phyloP scores from a whole-genome alignment of 257 asterid species.

The Galeopsis tetrahit region DNA sequence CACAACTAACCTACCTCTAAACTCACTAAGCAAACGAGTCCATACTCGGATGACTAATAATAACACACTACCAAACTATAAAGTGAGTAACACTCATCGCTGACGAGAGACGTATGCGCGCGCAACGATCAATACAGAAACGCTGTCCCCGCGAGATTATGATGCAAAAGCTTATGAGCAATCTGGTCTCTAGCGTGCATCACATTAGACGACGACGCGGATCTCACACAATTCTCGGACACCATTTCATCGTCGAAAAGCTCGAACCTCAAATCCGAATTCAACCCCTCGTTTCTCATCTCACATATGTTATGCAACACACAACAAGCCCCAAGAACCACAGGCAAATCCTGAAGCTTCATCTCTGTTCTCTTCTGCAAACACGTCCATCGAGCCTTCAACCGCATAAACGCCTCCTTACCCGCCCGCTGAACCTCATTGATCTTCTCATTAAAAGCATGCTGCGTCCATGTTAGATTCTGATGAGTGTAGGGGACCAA shows the following conservation, averaged over 20 bases:
- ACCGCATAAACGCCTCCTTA: constrained; percentile 69
- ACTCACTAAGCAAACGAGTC: too few relatives aligned
- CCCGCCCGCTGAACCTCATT: constrained; percentile 49
- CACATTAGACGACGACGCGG: constrained; percentile 38
- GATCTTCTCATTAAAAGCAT: constrained; percentile 64
- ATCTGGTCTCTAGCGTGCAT: constrained; percentile 63
- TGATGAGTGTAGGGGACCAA: constrained; percentile 66
- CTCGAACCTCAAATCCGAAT: constrained; percentile 58
- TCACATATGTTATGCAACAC: constrained; percentile 86
- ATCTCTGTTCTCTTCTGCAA: constrained; percentile 82
- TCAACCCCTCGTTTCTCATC: constrained; percentile 58
- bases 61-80: constrained; percentile 30
- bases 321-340: constrained; percentile 84
- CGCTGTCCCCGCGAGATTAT: constrained; percentile 52
- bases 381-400: constrained; percentile 86
- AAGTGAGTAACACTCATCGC: not conserved
- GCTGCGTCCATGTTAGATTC: constrained; percentile 79
- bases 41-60: not conserved
- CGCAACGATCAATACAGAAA: not conserved
- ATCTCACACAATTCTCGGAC: constrained; percentile 53
- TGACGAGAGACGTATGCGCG: not conserved
- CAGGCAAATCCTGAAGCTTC: constrained; percentile 82
- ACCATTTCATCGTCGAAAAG: constrained; percentile 61
- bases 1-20: too few relatives aligned
- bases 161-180: constrained; percentile 80